Conservation (phyloP, 768 basidiomycete species). For the Tulasnella sp. region DNA sequence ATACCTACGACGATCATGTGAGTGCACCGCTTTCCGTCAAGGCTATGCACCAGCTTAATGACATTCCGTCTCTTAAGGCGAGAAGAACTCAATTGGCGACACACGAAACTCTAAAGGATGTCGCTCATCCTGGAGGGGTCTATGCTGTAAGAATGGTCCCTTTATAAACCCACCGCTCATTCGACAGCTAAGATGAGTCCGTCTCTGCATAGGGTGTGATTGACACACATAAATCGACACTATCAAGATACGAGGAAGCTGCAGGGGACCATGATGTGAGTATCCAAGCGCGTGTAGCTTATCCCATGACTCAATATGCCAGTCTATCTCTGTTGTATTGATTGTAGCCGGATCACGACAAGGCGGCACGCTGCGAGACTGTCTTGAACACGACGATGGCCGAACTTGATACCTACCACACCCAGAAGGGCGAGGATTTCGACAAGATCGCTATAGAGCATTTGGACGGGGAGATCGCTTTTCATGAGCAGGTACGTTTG, state of each 20-base stretch:
- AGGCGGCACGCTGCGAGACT: slow-evolving; percentile 71
- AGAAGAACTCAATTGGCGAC: slow-evolving; percentile 59
- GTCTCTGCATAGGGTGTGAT: slow-evolving; percentile 44
- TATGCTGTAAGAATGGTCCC: slow-evolving; percentile 44
- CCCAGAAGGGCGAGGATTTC: slow-evolving; percentile 65
- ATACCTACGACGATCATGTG: slow-evolving; percentile 71
- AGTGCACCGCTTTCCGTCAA: slow-evolving; percentile 24
- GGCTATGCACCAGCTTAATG: not conserved
- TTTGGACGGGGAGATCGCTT: slow-evolving; percentile 66
- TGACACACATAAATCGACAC: slow-evolving; percentile 63
- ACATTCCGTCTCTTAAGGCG: slow-evolving; percentile 40
- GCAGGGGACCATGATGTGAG: slow-evolving; percentile 31
- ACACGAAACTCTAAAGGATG: slow-evolving; percentile 63
- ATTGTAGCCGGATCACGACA: slow-evolving; percentile 46
- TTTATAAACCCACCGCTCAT: not conserved
- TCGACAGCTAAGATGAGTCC: not conserved
- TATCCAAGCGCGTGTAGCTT: no score
- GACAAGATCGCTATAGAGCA: slow-evolving; percentile 47
- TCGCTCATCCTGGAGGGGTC: slow-evolving; percentile 62
- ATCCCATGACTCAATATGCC: no score
- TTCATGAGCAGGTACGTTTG: slow-evolving; percentile 53
- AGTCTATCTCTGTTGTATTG: no score
- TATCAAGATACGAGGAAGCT: slow-evolving; percentile 54
- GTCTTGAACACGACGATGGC: slow-evolving; percentile 83
- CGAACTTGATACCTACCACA: slow-evolving; percentile 73